Percentiles rank a stretch among this genome's conserved stretches.
Evolutionary conservation across 2,329 filamentous ascomycete species (phyloP).

Genomic region (Sporothrix pseudoabietina): DNA sequence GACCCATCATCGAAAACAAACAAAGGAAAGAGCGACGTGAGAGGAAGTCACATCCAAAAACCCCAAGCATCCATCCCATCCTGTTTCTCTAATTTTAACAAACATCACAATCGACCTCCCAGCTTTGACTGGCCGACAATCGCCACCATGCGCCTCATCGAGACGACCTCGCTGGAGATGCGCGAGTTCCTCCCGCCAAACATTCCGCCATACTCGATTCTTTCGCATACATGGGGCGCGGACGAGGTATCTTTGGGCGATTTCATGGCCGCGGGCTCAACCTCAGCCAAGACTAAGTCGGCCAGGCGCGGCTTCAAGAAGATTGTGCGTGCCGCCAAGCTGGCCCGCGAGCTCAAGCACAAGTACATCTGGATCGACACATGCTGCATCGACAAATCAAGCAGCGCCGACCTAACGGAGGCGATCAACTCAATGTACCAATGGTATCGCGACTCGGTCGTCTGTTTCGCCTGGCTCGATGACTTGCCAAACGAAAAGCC

Average conservation of each 20-base stretch:
- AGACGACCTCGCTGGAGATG: slow-evolving; percentile 32
- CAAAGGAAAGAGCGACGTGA: not conserved
- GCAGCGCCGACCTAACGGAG: slow-evolving; percentile 33
- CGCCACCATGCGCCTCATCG: slow-evolving; percentile 35
- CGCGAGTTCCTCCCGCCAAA: slow-evolving; percentile 30
- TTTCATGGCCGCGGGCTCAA: slow-evolving; percentile 5
- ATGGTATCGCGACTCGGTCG: slow-evolving; percentile 31
- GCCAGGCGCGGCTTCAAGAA: slow-evolving; percentile 27
- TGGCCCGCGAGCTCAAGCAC: slow-evolving; percentile 20
- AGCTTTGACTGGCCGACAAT: not conserved
- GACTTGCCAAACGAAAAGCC: not conserved
- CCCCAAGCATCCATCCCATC: not conserved
- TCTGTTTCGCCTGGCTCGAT: slow-evolving; percentile 31
- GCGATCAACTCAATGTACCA: slow-evolving; percentile 36
- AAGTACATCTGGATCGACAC: slow-evolving; percentile 36
- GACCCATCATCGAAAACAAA: not conserved
- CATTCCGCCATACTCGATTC: slow-evolving; percentile 34
- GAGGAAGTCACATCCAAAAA: not conserved
- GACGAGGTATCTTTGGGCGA: slow-evolving; percentile 27
- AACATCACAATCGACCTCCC: not conserved
- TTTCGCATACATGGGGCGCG: slow-evolving; percentile 34
- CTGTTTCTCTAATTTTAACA: not conserved
- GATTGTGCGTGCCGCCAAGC: not conserved
- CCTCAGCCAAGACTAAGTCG: not conserved
- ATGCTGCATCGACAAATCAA: slow-evolving; percentile 36